Evolutionary conservation across 768 basidiomycete species (phyloP).

Genomic region (Suillus subluteus): DNA sequence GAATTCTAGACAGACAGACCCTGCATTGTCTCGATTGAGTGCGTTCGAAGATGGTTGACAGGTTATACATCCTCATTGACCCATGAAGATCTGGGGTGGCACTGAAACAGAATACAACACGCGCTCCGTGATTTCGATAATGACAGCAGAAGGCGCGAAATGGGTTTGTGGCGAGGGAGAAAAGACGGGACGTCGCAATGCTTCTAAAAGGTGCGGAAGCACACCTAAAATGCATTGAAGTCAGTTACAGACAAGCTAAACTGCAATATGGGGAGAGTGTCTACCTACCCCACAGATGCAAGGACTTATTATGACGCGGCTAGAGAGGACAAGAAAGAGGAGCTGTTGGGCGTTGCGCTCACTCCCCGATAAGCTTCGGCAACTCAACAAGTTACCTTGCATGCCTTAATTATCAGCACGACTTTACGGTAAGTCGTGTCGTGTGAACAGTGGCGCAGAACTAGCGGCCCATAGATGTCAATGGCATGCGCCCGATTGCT

Average conservation of each 20-base stretch:
- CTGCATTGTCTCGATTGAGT: no score
- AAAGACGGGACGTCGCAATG: background rate
- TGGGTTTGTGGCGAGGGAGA: background rate
- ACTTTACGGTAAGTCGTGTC: background rate
- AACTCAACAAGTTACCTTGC: background rate
- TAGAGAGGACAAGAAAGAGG: background rate
- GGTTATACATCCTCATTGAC: no score
- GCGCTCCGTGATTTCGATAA: background rate
- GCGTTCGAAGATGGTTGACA: no score
- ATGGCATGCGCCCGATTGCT: background rate
- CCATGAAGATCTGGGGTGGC: background rate
- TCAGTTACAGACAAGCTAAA: background rate
- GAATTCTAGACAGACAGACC: no score
- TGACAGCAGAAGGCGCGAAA: background rate
- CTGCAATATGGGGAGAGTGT: background rate
- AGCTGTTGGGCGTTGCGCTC: no score
- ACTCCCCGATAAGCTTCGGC: background rate
- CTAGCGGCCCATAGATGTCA: background rate
- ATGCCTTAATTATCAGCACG: background rate
- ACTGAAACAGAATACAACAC: background rate
- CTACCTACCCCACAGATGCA: background rate
- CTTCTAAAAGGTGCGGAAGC: background rate
- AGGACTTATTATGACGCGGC: background rate
- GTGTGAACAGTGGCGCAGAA: slow-evolving; percentile 4
- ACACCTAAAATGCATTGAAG: background rate